A percentile compares a stretch with the other conserved stretches of the same genome.
Evolutionary conservation across 176 grass and related monocot species (phyloP).

Genomic region (Elaeis guineensis): DNA sequence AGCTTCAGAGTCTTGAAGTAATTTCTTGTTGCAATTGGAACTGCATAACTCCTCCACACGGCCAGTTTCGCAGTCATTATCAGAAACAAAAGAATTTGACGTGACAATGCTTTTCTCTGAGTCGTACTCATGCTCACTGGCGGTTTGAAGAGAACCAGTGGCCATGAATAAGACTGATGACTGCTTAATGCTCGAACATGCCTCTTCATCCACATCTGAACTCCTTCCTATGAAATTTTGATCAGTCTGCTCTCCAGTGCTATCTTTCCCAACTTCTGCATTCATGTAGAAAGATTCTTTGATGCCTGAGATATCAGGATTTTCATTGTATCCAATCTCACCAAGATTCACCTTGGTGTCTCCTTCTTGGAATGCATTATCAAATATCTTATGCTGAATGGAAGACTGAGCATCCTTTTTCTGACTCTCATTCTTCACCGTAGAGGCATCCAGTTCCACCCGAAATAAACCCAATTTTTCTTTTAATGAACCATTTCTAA

Average conservation of each 20-base stretch:
- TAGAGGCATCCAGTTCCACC: conserved; percentile 17
- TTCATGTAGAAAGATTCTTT: conserved; percentile 13
- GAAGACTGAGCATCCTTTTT: conserved; percentile 21
- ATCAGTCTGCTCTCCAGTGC: conserved; percentile 3
- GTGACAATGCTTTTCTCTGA: conserved; percentile 19
- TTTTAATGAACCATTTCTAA: conserved; percentile 35
- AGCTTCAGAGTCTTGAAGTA: conserved; percentile 24
- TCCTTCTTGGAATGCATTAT: neutral
- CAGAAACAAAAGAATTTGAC: conserved; percentile 23
- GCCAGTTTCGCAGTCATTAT: conserved; percentile 26
- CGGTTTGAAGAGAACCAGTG: conserved; percentile 19
- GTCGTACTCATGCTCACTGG: conserved; percentile 19
- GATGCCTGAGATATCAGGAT: conserved; percentile 31
- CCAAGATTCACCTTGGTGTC: too few species aligned
- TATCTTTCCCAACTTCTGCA: neutral
- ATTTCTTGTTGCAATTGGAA: conserved; percentile 13
- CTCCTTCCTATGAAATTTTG: conserved; percentile 11
- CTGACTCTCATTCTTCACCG: conserved; percentile 5
- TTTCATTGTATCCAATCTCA: neutral
- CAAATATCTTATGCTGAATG: conserved; percentile 19
- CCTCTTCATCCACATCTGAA: conserved; percentile 21
- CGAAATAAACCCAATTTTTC: conserved; percentile 18
- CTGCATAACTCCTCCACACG: conserved; percentile 15
- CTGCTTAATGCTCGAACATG: conserved; percentile 4
- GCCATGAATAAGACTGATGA: conserved; percentile 8